A percentile compares a stretch with the other conserved stretches of the same genome.
These are phyloP conservation scores for Kwoniella newhampshirensis DNA, from an alignment of 768 basidiomycete genomes.

Conservation along the genomic window DNA sequence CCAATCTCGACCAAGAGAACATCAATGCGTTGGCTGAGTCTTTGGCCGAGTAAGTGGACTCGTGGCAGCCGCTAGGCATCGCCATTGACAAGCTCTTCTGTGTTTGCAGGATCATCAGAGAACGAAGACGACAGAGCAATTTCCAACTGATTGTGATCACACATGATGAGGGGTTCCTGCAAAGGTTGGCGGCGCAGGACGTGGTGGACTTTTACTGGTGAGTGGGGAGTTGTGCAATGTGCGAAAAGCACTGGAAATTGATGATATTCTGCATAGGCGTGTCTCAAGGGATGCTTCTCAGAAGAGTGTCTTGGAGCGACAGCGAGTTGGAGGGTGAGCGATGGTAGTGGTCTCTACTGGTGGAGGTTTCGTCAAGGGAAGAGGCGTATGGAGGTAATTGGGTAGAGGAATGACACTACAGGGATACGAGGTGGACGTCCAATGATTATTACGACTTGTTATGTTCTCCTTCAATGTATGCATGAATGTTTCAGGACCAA, in stretches of 20 bases:
- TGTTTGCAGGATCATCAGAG: constrained; percentile 77
- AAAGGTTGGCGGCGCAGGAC: constrained; percentile 80
- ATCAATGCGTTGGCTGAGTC: constrained; percentile 90
- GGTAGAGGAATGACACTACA: too few species aligned
- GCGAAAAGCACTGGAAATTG: too few species aligned
- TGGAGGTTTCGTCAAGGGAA: not conserved
- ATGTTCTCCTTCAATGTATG: not conserved
- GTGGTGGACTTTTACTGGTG: constrained; percentile 97
- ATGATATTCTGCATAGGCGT: constrained; percentile 64
- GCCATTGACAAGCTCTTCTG: not conserved
- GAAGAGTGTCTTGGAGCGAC: constrained; percentile 62
- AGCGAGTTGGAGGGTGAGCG: constrained; percentile 26
- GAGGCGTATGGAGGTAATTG: not conserved
- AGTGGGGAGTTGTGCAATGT: too few species aligned
- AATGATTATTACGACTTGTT: constrained; percentile 1
- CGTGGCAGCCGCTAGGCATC: not conserved
- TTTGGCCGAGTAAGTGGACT: constrained; percentile 77
- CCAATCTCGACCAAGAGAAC: constrained; percentile 92
- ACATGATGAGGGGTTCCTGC: constrained; percentile 92
- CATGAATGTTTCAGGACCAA: constrained; percentile 22
- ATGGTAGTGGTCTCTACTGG: not conserved
- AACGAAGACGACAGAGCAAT: constrained; percentile 80
- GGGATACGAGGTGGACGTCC: not conserved
- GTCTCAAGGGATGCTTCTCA: constrained; percentile 69
- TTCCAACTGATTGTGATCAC: constrained; percentile 86